Conservation (phyloP, 768 basidiomycete genomes). For the Tubosaeta brunneosetosa region DNA sequence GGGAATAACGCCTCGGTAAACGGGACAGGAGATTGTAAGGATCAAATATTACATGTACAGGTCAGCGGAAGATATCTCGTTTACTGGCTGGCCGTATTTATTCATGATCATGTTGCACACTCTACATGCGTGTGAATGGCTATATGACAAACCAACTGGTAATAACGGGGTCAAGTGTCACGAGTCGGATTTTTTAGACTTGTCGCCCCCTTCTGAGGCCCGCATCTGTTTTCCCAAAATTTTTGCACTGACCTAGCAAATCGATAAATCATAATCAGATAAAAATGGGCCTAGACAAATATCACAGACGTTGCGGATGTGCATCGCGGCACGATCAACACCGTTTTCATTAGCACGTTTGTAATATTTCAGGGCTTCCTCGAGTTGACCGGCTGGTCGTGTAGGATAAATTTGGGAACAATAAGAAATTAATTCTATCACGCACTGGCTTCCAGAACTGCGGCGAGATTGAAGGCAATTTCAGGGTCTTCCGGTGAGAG, state of each 20-base stretch:
- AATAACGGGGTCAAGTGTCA: constrained; percentile 15
- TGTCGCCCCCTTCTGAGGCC: constrained; percentile 30
- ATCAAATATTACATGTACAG: constrained; percentile 16
- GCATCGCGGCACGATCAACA: constrained; percentile 75
- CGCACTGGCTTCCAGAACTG: constrained; percentile 85
- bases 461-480: constrained; percentile 87
- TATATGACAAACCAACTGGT: constrained; percentile 13
- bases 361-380: constrained; percentile 79
- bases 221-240: constrained; percentile 61
- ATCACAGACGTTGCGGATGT: constrained; percentile 71
- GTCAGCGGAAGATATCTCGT: constrained; percentile 8
- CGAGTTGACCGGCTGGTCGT: constrained; percentile 64
- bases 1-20: constrained; percentile 19
- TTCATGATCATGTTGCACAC: constrained; percentile 11
- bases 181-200: constrained; percentile 25
- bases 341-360: constrained; percentile 73
- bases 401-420: constrained; percentile 33
- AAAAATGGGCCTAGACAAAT: constrained; percentile 16
- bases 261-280: constrained; percentile 9
- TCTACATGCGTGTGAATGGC: constrained; percentile 7
- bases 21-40: constrained; percentile 25
- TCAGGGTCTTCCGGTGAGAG: constrained; percentile 87
- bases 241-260: constrained; percentile 70
- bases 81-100: constrained; percentile 6
- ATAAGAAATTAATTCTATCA: constrained; percentile 29